Conservation (phyloP, 2,329 filamentous ascomycete species). For the Fusarium nygamai region DNA sequence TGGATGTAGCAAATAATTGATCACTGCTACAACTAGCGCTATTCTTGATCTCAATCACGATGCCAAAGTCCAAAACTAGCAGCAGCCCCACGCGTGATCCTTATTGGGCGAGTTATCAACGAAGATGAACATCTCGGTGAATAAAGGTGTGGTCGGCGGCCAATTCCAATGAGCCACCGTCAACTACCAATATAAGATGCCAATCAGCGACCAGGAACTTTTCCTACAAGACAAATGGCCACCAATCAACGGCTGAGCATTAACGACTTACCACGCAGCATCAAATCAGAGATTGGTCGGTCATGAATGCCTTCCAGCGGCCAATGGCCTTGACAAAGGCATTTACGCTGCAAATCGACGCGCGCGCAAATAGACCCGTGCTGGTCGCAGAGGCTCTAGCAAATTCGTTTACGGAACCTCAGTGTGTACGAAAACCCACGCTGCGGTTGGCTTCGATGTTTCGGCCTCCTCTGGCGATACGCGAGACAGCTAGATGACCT, state of each 20-base stretch:
- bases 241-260: conserved; percentile 19
- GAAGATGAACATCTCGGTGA: background rate
- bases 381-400: background rate
- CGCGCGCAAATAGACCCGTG: conserved; percentile 13
- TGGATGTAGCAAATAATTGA: conserved; percentile 18
- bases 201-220: background rate
- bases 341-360: conserved; percentile 14
- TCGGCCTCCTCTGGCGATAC: conserved; percentile 14
- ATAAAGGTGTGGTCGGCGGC: background rate
- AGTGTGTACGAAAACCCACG: conserved; percentile 5
- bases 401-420: background rate
- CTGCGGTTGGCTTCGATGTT: background rate
- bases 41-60: conserved; percentile 23
- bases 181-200: conserved; percentile 18
- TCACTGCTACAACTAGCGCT: conserved; percentile 9
- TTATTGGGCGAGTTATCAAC: conserved; percentile 7
- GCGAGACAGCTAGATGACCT: background rate
- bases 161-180: conserved; percentile 5
- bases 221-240: background rate
- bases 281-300: background rate
- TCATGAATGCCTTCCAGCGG: background rate
- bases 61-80: background rate
- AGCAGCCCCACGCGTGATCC: background rate
- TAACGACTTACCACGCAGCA: conserved; percentile 4
- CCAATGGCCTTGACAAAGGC: background rate